phyloP scores from a whole-genome alignment of 805 yeast genomes.

The Komagataella pastoris region DNA sequence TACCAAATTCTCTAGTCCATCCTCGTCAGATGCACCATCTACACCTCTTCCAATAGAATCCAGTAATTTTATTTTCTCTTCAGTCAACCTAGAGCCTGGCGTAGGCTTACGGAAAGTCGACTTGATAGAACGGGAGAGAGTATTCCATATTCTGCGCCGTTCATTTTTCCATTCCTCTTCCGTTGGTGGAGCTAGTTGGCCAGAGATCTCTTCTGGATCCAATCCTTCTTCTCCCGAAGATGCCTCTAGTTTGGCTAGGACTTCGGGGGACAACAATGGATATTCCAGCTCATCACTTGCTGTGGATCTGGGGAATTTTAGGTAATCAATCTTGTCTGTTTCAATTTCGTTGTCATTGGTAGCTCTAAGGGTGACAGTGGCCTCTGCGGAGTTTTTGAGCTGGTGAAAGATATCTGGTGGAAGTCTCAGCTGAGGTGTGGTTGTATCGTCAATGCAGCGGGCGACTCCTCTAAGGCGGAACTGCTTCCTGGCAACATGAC shows the following conservation, averaged over 20 bases:
- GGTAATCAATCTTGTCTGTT: slow-evolving; percentile 4
- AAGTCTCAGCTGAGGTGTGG: slow-evolving; percentile 7
- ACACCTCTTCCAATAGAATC: slow-evolving; percentile 75
- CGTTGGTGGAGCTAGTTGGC: slow-evolving; percentile 28
- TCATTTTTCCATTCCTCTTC: slow-evolving; percentile 58
- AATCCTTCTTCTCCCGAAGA: neutral
- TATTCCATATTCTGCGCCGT: slow-evolving; percentile 47
- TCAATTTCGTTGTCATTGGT: slow-evolving; percentile 2
- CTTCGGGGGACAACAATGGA: slow-evolving; percentile 8
- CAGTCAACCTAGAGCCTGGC: slow-evolving; percentile 49
- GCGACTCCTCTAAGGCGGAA: slow-evolving; percentile 63
- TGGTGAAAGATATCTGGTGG: slow-evolving; percentile 1
- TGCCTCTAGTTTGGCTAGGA: slow-evolving; percentile 3
- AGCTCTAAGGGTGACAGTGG: slow-evolving; percentile 5
- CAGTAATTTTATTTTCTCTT: slow-evolving; percentile 38
- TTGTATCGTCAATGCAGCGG: slow-evolving; percentile 23
- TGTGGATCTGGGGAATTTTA: slow-evolving; percentile 1
- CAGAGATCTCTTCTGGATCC: neutral
- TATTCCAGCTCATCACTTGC: slow-evolving; percentile 9
- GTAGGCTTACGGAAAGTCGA: slow-evolving; percentile 60
- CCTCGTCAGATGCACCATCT: slow-evolving; percentile 59
- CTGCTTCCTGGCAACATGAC: slow-evolving; percentile 47
- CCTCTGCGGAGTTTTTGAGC: neutral
- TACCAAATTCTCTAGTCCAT: slow-evolving; percentile 51
- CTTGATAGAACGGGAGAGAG: slow-evolving; percentile 43